Conservation (phyloP, 2,329 filamentous ascomycete genomes). For the Allantophomopsis lycopodina region DNA sequence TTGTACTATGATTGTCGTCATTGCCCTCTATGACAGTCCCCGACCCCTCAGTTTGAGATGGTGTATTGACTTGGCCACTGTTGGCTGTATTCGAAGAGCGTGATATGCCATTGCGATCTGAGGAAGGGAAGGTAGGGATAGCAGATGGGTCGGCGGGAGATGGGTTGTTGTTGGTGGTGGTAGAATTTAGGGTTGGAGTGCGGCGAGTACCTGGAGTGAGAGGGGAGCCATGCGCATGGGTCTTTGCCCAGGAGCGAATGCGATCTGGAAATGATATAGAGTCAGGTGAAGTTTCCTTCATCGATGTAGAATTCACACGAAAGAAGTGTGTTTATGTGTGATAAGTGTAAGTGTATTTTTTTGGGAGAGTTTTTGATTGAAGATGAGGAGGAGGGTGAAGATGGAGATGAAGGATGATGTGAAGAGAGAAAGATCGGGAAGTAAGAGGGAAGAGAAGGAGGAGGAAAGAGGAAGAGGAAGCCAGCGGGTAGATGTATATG, state of each 20-base stretch:
- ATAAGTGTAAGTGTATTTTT: no score
- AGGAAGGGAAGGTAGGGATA: constrained; percentile 11
- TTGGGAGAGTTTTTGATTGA: no score
- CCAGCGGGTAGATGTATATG: no score
- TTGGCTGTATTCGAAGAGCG: constrained; percentile 12
- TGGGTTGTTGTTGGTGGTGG: constrained; percentile 12
- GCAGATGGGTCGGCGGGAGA: constrained; percentile 6
- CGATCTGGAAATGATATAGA: constrained; percentile 36
- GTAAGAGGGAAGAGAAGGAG: background rate
- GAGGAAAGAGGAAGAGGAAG: background rate
- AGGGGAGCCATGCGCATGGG: constrained; percentile 37
- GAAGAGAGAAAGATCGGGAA: background rate
- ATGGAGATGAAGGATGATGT: background rate
- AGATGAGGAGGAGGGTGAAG: background rate
- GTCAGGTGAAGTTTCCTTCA: constrained; percentile 45
- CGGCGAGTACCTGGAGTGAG: constrained; percentile 20
- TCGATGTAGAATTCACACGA: constrained; percentile 26
- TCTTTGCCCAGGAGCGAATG: constrained; percentile 39
- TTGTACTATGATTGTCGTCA: constrained; percentile 4
- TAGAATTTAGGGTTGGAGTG: constrained; percentile 23
- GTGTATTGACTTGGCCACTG: constrained; percentile 20
- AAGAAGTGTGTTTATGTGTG: no score
- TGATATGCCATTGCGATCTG: constrained; percentile 13
- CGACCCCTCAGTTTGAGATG: constrained; percentile 36
- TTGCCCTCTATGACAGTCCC: constrained; percentile 38